Evolutionary conservation across 345 rosid genomes (phyloP).

Genomic region (Psidium friedrichsthalianum): DNA sequence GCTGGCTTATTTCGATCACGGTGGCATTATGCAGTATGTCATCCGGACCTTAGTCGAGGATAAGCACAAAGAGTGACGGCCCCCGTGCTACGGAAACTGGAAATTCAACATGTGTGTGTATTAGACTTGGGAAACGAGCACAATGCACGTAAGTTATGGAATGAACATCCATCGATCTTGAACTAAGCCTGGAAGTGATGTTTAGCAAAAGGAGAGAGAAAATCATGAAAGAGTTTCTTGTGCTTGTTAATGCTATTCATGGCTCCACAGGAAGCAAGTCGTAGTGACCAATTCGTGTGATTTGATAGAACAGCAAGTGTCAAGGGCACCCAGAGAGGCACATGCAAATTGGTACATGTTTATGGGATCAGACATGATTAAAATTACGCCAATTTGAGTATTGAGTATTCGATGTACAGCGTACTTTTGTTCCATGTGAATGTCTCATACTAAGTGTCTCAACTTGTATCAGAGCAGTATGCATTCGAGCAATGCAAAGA

Average conservation of each 20-base stretch:
- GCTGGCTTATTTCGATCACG: slow-evolving; percentile 49
- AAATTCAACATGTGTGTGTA: not conserved
- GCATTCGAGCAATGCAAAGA: not conserved
- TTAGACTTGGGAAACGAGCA: not conserved
- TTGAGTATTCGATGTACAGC: not conserved
- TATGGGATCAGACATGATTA: not conserved
- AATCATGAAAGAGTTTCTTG: not conserved
- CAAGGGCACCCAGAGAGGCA: not conserved
- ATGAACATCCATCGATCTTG: not conserved
- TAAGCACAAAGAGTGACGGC: not conserved
- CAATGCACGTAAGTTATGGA: not conserved
- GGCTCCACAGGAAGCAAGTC: not conserved
- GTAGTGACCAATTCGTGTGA: not conserved
- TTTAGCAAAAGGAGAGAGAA: not conserved
- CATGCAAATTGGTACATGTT: not conserved
- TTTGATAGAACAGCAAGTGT: not conserved
- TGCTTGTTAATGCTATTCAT: not conserved
- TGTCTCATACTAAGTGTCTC: not conserved
- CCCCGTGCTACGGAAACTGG: not conserved
- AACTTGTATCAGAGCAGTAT: not conserved
- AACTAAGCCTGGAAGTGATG: not conserved
- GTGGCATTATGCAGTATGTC: slow-evolving; percentile 53
- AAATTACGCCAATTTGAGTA: not conserved
- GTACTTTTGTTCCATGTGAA: not conserved
- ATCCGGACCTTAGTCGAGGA: slow-evolving; percentile 41